phyloP scores from a whole-genome alignment of 768 basidiomycete genomes.

The Leucocoprinus leucothites region DNA sequence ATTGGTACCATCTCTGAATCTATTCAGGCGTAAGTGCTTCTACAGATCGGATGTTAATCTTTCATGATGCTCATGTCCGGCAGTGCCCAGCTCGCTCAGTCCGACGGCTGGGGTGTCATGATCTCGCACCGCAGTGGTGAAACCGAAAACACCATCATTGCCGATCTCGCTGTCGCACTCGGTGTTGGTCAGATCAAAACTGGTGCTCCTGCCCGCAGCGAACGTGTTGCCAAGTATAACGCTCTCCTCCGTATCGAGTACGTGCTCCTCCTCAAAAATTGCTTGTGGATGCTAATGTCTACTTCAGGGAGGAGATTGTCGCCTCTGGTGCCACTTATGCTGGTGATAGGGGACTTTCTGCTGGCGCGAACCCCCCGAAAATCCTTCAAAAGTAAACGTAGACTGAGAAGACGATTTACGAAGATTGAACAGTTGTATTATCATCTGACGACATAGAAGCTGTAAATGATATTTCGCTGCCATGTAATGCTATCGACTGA shows the following conservation, averaged over 20 bases:
- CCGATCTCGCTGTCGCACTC: constrained; percentile 92
- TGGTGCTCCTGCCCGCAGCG: constrained; percentile 92
- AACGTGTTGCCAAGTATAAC: constrained; percentile 97
- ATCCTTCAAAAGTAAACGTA: constrained; percentile 59
- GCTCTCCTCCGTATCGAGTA: constrained; percentile 87
- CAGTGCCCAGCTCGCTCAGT: constrained; percentile 93
- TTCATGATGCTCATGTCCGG: constrained; percentile 6
- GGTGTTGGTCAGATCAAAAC: constrained; percentile 97
- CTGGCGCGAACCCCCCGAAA: constrained; percentile 69
- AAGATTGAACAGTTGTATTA: not conserved
- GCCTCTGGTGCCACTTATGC: constrained; percentile 68
- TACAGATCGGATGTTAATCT: not conserved
- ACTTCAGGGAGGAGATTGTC: constrained; percentile 47
- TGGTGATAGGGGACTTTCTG: constrained; percentile 76
- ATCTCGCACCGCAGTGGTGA: constrained; percentile 98
- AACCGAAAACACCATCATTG: constrained; percentile 96
- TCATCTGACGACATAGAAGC: not conserved
- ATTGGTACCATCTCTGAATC: constrained; percentile 99
- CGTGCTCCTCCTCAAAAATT: constrained; percentile 21
- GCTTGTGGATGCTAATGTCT: constrained; percentile 8
- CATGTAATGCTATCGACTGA: not conserved
- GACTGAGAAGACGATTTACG: constrained; percentile 6
- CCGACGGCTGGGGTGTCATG: constrained; percentile 99
- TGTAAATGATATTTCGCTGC: not conserved
- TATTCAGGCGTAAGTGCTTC: constrained; percentile 84